Percentiles rank a stretch among this genome's conserved stretches.
phyloP scores from a whole-genome alignment of 306 rosid genomes.

The Leucaena leucocephala region DNA sequence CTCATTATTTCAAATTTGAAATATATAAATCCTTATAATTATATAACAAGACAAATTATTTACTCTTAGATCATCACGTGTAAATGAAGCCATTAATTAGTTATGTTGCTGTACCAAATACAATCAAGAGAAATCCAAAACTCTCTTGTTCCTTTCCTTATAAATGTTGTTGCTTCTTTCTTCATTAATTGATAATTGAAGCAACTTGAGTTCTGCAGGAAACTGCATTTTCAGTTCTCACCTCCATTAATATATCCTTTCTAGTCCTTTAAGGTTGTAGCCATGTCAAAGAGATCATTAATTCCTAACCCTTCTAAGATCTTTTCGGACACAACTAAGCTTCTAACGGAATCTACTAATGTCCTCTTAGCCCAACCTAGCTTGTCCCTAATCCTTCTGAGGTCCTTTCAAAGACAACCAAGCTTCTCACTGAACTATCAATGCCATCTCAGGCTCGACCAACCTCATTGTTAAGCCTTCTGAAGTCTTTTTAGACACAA shows the following conservation, averaged over 20 bases:
- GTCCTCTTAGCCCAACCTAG: neutral
- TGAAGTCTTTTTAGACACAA: neutral
- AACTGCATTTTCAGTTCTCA: neutral
- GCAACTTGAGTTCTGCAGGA: neutral
- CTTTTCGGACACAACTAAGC: neutral
- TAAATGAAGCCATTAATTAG: too few species aligned
- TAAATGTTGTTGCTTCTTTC: neutral
- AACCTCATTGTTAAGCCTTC: neutral
- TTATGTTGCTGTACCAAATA: neutral
- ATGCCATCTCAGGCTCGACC: neutral
- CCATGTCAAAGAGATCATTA: neutral
- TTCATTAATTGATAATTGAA: neutral
- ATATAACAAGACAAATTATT: too few species aligned
- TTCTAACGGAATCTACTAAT: neutral
- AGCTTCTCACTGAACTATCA: too few species aligned
- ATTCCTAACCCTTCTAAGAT: neutral
- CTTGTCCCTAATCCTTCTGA: too few species aligned
- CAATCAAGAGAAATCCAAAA: neutral
- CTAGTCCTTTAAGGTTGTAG: neutral
- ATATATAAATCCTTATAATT: too few species aligned
- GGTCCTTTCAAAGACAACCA: too few species aligned
- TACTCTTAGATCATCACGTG: neutral
- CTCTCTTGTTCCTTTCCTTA: neutral
- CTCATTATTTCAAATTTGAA: neutral
- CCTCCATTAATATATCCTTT: neutral